phyloP scores from a whole-genome alignment of 257 asterid genomes.

The Paulownia fortunei region DNA sequence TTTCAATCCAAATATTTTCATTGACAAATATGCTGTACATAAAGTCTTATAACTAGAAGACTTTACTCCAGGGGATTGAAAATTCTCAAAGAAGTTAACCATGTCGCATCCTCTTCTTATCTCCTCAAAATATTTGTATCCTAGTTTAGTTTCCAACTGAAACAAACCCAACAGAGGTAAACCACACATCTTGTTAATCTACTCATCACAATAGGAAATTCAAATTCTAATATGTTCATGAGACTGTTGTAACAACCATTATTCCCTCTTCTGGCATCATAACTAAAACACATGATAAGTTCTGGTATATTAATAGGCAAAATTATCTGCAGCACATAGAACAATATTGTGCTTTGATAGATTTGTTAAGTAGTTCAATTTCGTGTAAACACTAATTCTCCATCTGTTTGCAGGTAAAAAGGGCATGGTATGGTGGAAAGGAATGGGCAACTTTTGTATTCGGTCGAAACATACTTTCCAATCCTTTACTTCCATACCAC shows the following conservation, averaged over 20 bases:
- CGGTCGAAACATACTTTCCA: too few relatives aligned
- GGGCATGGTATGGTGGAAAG: too few relatives aligned
- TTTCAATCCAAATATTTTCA: not conserved
- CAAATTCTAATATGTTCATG: not conserved
- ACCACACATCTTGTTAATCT: not conserved
- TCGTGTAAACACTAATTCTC: too few relatives aligned
- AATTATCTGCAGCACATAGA: too few relatives aligned
- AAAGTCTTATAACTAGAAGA: too few relatives aligned
- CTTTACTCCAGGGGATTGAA: too few relatives aligned
- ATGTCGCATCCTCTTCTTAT: not conserved
- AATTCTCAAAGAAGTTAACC: not conserved
- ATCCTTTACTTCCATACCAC: too few relatives aligned
- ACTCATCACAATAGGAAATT: not conserved
- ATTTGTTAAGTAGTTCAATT: too few relatives aligned
- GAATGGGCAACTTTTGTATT: too few relatives aligned
- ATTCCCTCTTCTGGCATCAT: not conserved
- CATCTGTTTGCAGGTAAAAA: too few relatives aligned
- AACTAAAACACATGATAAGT: not conserved
- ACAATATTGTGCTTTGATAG: too few relatives aligned
- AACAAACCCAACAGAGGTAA: not conserved
- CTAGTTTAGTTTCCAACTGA: not conserved
- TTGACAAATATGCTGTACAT: too few relatives aligned
- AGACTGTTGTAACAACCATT: not conserved
- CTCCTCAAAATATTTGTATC: not conserved
- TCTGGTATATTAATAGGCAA: not conserved